These are phyloP conservation scores for Colletotrichum abscissum DNA, from an alignment of 2,329 filamentous ascomycete genomes.

Conservation along the genomic window DNA sequence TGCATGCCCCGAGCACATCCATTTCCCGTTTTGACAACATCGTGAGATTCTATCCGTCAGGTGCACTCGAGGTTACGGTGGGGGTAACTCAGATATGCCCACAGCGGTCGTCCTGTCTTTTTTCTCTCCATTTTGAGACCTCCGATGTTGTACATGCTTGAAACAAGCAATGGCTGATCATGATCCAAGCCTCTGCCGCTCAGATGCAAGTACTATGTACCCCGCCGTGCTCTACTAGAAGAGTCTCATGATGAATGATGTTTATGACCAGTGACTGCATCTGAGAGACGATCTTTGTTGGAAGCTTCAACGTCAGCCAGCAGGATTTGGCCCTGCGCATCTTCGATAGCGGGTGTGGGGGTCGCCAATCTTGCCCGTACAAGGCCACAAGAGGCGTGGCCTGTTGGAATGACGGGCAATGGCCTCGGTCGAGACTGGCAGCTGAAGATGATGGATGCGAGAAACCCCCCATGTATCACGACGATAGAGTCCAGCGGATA, in stretches of 20 bases:
- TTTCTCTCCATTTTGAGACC: background rate
- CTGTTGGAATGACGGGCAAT: conserved; percentile 4
- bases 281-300: background rate
- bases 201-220: background rate
- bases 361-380: conserved; percentile 5
- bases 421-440: background rate
- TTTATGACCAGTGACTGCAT: conserved; percentile 6
- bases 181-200: background rate
- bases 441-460: background rate
- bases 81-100: background rate
- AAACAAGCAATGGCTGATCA: conserved; percentile 12
- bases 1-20: background rate
- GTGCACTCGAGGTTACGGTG: background rate
- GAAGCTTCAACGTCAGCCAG: background rate
- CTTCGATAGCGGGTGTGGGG: conserved; percentile 3
- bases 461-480: background rate
- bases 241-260: conserved; percentile 20
- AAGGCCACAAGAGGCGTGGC: background rate
- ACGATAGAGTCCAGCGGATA: background rate
- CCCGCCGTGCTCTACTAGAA: background rate
- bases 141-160: conserved; percentile 12
- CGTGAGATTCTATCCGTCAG: conserved; percentile 22
- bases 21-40: background rate
- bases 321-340: background rate
- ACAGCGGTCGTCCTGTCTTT: background rate